Conservation (phyloP, 202 grass and related monocot genomes). For the Tripidium arundinaceum region DNA sequence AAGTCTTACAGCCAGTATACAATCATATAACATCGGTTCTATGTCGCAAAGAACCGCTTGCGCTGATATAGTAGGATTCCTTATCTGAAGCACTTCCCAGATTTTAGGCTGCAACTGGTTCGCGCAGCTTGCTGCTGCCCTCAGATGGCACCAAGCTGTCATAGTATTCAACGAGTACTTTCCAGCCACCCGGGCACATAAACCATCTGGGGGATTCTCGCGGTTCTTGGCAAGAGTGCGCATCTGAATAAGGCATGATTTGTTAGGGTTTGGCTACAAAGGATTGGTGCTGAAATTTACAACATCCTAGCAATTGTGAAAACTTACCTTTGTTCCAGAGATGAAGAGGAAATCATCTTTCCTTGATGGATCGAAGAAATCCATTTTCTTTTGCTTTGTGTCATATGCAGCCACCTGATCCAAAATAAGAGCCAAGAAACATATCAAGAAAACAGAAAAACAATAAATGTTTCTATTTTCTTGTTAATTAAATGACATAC, state of each 20-base stretch:
- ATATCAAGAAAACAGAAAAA: constrained; percentile 12
- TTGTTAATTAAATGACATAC: not conserved
- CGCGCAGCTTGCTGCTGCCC: constrained; percentile 48
- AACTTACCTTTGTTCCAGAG: constrained; percentile 92
- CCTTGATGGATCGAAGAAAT: constrained; percentile 94
- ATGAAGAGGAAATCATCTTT: constrained; percentile 97
- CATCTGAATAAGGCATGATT: constrained; percentile 52
- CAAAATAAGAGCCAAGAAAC: constrained; percentile 2
- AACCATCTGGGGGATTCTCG: constrained; percentile 82
- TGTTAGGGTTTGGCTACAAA: constrained; percentile 20
- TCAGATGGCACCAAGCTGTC: constrained; percentile 55
- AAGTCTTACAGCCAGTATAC: constrained; percentile 29
- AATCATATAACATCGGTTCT: constrained; percentile 42
- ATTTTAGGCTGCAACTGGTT: constrained; percentile 73
- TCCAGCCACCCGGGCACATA: constrained; percentile 99
- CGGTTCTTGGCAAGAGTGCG: constrained; percentile 84
- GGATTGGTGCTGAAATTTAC: not conserved
- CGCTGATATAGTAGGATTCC: not conserved
- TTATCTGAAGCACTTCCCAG: constrained; percentile 8
- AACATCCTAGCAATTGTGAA: not conserved
- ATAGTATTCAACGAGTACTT: constrained; percentile 91
- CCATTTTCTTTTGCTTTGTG: constrained; percentile 77
- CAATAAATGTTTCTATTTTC: not conserved
- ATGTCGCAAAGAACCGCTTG: constrained; percentile 32
- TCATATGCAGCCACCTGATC: constrained; percentile 94